Percentiles rank a stretch among this genome's conserved stretches.
Evolutionary conservation across 2,329 filamentous ascomycete genomes (phyloP).

Genomic region (Fusarium udum): DNA sequence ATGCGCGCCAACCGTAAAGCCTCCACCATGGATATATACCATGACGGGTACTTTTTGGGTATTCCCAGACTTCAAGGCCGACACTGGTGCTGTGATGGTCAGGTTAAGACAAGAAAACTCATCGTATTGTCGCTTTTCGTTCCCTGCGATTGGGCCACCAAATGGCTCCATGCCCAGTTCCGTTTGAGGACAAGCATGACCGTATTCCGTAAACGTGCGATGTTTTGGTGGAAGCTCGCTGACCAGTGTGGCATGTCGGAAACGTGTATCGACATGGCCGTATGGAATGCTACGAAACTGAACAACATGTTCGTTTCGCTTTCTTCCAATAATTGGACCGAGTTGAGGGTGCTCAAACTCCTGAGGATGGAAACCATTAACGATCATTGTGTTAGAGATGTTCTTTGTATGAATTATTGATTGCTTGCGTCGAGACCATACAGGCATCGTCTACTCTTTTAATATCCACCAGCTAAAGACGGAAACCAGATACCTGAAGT

Average conservation of each 20-base stretch:
- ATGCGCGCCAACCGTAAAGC: neutral
- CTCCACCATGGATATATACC: neutral
- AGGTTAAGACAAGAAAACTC: neutral
- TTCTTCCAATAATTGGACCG: neutral
- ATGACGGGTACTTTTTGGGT: neutral
- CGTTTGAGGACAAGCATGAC: neutral
- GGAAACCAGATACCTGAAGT: neutral
- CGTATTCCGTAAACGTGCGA: neutral
- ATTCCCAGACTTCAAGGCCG: neutral
- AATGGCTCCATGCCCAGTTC: neutral
- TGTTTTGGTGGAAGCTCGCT: neutral
- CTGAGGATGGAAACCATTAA: neutral
- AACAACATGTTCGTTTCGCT: neutral
- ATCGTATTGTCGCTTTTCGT: neutral
- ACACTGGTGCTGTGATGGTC: neutral
- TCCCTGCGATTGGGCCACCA: neutral
- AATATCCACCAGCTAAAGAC: neutral
- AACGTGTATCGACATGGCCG: neutral
- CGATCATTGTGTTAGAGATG: neutral
- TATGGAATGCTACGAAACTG: neutral
- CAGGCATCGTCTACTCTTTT: neutral
- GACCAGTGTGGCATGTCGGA: neutral
- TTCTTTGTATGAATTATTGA: neutral
- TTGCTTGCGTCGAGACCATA: neutral
- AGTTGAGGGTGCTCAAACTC: neutral